Conservation (phyloP, 306 rosid species). For the Casuarina glauca region DNA sequence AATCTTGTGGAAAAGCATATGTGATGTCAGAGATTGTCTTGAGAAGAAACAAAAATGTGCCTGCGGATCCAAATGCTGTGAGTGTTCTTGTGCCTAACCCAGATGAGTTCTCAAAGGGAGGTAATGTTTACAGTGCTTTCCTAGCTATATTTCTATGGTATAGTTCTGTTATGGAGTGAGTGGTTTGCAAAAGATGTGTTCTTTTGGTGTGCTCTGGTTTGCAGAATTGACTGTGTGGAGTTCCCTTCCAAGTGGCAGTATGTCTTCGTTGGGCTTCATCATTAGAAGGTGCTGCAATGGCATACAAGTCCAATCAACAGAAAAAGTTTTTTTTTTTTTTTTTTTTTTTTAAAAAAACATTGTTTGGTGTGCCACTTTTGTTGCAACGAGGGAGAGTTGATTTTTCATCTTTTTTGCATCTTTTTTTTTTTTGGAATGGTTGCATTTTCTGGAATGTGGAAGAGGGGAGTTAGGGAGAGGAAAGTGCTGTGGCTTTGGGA, state of each 20-base stretch:
- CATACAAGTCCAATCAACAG: background rate
- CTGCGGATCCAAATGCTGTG: slow-evolving; percentile 75
- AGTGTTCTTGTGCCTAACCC: slow-evolving; percentile 61
- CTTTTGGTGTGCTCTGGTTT: background rate
- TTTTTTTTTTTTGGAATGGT: no score
- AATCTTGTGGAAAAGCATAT: slow-evolving; percentile 41
- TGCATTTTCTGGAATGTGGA: background rate
- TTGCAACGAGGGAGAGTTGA: background rate
- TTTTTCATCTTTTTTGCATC: background rate
- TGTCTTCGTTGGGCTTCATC: background rate
- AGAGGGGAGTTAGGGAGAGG: background rate
- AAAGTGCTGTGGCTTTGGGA: background rate
- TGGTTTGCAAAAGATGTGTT: background rate
- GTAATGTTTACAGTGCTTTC: slow-evolving; percentile 43
- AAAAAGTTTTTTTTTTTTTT: no score
- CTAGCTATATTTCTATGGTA: background rate
- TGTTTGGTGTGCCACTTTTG: background rate
- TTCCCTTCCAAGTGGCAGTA: background rate
- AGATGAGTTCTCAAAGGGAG: slow-evolving; percentile 47
- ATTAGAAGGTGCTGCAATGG: background rate
- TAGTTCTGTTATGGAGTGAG: background rate
- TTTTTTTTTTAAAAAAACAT: no score
- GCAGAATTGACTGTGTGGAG: background rate
- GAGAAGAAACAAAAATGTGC: slow-evolving; percentile 57
- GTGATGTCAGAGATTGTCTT: slow-evolving; percentile 49